Evolutionary conservation across 495 filamentous ascomycete genomes (phyloP), one percentile per base, ranked within the genome.

Genomic region (Poronia punctata): DNA sequence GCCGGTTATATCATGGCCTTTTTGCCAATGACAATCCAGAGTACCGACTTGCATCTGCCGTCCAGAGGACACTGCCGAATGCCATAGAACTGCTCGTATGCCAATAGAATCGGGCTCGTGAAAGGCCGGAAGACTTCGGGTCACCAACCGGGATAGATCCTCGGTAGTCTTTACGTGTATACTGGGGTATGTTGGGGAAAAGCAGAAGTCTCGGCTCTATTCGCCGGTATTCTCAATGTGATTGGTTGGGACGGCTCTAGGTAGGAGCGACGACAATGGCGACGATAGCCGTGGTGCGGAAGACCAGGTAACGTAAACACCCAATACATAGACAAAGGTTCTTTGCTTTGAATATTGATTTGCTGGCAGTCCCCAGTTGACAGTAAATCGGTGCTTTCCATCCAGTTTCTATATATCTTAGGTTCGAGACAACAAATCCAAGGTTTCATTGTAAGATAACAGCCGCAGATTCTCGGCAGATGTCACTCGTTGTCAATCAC

Each of bases 81-180:
- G 26, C 12, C 6, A 33, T 21, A 3, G 21, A 41, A 11, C 31
- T 20, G 21, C 8, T n/a, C 29, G 21, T 17, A 34, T 10, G 4
- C 21, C n/a, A 11, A 5, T 33, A 9, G 5, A 41, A 19, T 30
- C 38, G 29, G 21, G 38, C 32, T 41, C 38, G 38, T 33, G 38
- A 41, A 25, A 19, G 28, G 12, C 29, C 38, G 38, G 38, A 33
- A 41, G 38, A 41, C 38, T 33, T 34, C 29, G 38, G 38, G 29
- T 41, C n/a, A 15, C 24, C 30, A 14, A 28, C 38, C 38, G 38
- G 7, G 11, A 41, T 17, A 22, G 29, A 41, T 32, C 38, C 29
- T 41, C 38, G 38, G 38, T 15, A 34, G 29, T 25, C 7, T 12
- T 11, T 40, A 18, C 9, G 6, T 40, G 38, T 33, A 22, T 19